Percentiles rank a stretch among this genome's conserved stretches.
Evolutionary conservation across 2,329 filamentous ascomycete genomes (phyloP).

Genomic region (Coleophoma crateriformis): DNA sequence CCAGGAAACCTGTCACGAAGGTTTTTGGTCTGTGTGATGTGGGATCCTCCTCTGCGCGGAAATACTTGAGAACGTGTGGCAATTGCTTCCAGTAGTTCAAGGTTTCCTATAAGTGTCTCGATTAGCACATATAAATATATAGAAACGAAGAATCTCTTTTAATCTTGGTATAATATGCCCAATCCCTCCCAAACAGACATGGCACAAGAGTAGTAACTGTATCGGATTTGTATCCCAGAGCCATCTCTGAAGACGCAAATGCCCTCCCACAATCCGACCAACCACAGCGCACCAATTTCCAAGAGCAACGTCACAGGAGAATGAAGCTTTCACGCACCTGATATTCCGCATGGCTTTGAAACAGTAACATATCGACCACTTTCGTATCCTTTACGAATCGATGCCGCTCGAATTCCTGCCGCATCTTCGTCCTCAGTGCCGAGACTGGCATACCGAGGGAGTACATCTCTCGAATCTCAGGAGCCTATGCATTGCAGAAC

Average conservation of each 20-base stretch:
- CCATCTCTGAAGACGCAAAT: conserved; percentile 1
- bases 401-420: conserved; percentile 95
- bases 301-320: too few relatives aligned
- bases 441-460: conserved; percentile 84
- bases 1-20: conserved; percentile 93
- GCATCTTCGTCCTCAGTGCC: conserved; percentile 82
- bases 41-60: conserved; percentile 79
- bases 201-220: too few relatives aligned
- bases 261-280: not conserved
- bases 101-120: conserved; percentile 63
- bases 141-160: not conserved
- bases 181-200: too few relatives aligned
- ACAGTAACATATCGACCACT: conserved; percentile 83
- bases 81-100: conserved; percentile 99
- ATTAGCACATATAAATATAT: not conserved
- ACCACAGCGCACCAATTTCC: not conserved
- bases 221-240: too few relatives aligned
- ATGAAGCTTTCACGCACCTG: conserved; percentile 55
- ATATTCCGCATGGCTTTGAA: conserved; percentile 88
- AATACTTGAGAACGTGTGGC: conserved; percentile 94
- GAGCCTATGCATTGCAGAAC: conserved; percentile 54
- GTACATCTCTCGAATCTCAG: conserved; percentile 98
- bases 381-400: conserved; percentile 85
- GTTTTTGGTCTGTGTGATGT: conserved; percentile 72
- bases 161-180: too few relatives aligned